These are phyloP conservation scores for Arthrinium puccinioides DNA, from an alignment of 2,329 filamentous ascomycete species.

Conservation along the genomic window DNA sequence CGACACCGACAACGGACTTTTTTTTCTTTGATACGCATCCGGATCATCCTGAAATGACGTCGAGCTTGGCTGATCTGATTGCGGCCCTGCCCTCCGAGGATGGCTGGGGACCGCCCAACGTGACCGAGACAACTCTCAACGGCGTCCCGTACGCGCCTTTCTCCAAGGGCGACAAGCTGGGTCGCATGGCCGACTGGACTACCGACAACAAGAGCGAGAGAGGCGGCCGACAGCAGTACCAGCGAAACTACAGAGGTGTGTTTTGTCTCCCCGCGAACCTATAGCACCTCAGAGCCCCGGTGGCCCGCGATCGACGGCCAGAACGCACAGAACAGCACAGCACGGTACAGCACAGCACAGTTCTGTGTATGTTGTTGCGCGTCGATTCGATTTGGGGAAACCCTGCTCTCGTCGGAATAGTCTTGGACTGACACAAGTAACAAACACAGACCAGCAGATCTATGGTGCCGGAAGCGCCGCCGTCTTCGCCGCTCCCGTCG, in stretches of 20 bases:
- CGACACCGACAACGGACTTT: no score
- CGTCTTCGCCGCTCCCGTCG: conserved; percentile 82
- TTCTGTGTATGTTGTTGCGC: no score
- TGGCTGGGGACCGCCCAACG: conserved; percentile 80
- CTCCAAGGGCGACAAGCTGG: conserved; percentile 97
- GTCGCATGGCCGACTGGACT: conserved; percentile 99
- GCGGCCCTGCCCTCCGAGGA: conserved; percentile 66
- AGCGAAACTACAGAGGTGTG: conserved; percentile 85
- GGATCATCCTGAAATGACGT: neutral
- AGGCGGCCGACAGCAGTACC: conserved; percentile 80
- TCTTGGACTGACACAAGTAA: no score
- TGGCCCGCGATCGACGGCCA: no score
- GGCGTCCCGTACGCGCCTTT: conserved; percentile 97
- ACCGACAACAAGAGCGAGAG: conserved; percentile 78
- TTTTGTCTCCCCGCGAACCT: no score
- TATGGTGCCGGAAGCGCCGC: conserved; percentile 86
- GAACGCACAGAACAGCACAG: no score
- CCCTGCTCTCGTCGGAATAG: no score
- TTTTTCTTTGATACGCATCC: neutral
- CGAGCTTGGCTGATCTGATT: conserved; percentile 50
- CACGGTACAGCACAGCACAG: no score
- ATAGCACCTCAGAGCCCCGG: no score
- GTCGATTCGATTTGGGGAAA: no score
- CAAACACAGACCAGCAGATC: conserved; percentile 94
- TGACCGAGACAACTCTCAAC: conserved; percentile 80